phyloP scores from a whole-genome alignment of 352 stramenopile species.

The Aphanomyces invadans region DNA sequence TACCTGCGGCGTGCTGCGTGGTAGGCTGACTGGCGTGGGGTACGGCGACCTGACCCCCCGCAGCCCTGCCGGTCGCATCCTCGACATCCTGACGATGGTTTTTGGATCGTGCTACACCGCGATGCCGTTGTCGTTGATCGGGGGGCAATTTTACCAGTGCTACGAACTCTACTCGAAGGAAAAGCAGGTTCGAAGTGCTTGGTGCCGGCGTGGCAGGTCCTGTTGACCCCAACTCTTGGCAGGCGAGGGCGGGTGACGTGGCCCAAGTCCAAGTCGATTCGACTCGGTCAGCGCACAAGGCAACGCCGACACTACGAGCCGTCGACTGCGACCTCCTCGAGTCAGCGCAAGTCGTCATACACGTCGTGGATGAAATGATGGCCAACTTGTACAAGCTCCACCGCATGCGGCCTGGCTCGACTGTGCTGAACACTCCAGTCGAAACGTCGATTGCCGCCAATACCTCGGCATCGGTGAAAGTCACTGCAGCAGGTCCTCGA shows the following conservation, averaged over 20 bases:
- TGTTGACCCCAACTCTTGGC: neutral
- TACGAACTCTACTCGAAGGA: constrained; percentile 30
- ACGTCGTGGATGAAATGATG: neutral
- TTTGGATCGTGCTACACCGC: constrained; percentile 59
- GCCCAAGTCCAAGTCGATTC: neutral
- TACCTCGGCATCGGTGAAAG: neutral
- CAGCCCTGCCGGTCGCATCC: constrained; percentile 53
- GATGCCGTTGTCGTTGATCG: constrained; percentile 68
- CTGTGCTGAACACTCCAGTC: neutral
- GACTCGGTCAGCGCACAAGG: neutral
- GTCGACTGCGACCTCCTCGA: neutral
- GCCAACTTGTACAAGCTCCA: neutral
- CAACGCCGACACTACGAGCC: too few species aligned
- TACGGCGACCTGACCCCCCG: constrained; percentile 58
- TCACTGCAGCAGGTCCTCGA: neutral
- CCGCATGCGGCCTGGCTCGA: neutral
- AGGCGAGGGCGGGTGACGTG: neutral
- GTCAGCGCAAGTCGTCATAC: neutral
- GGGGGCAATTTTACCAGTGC: constrained; percentile 56
- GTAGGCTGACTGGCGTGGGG: constrained; percentile 56
- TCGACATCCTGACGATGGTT: constrained; percentile 54
- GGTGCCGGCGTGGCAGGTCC: neutral
- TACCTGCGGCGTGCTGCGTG: neutral
- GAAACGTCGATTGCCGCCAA: neutral
- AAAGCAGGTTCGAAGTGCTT: neutral